Percentiles rank a stretch among this genome's conserved stretches.
Evolutionary conservation across 2,329 filamentous ascomycete genomes (phyloP).

Genomic region (Xylaria multiplex): DNA sequence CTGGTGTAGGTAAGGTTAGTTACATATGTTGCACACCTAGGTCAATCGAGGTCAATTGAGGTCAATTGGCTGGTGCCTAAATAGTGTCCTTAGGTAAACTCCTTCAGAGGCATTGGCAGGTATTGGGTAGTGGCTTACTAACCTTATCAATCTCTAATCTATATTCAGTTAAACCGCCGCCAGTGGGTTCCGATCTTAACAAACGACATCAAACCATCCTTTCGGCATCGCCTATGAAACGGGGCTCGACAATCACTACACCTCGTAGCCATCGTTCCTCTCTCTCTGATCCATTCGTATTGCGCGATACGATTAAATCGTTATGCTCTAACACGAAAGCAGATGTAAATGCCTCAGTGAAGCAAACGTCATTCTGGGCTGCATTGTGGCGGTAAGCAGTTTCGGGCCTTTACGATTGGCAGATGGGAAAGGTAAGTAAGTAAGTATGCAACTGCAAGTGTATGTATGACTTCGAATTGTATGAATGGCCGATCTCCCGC

Average conservation of each 20-base stretch:
- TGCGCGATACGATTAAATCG: neutral
- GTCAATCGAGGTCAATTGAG: neutral
- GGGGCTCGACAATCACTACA: slow-evolving; percentile 5
- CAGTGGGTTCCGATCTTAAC: neutral
- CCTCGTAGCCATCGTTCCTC: neutral
- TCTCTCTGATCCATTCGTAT: neutral
- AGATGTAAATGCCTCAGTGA: neutral
- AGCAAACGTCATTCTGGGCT: neutral
- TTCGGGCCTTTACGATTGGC: neutral
- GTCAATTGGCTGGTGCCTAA: neutral
- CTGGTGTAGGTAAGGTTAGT: too few relatives aligned
- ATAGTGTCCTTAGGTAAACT: neutral
- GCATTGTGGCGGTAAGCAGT: slow-evolving; percentile 19
- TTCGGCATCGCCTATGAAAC: slow-evolving; percentile 17
- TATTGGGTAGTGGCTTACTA: neutral
- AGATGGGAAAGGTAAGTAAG: slow-evolving; percentile 4
- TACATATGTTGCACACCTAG: neutral
- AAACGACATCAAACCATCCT: slow-evolving; percentile 7
- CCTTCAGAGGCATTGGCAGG: too few relatives aligned
- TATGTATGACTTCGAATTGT: neutral
- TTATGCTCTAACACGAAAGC: neutral
- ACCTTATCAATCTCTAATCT: slow-evolving; percentile 5
- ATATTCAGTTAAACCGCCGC: neutral
- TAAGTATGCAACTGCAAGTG: neutral
- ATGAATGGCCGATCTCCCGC: neutral